A percentile compares a stretch with the other conserved stretches of the same genome.
Conservation (phyloP, 2,329 filamentous ascomycete genomes). For the Colletotrichum phormii region DNA sequence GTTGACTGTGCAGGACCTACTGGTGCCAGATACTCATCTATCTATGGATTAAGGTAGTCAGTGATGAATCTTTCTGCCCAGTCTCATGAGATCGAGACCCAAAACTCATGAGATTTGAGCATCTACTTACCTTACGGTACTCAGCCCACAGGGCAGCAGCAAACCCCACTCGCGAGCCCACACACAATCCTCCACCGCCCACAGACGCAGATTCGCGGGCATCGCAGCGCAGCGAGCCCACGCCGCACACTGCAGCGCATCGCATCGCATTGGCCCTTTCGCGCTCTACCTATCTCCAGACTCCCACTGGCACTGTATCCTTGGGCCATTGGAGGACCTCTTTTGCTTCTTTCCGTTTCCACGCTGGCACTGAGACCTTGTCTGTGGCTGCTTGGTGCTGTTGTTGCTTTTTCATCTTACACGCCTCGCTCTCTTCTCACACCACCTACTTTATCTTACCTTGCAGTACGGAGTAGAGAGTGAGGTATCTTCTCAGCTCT, state of each 20-base stretch:
- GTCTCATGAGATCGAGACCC: neutral
- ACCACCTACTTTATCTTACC: slow-evolving; percentile 1
- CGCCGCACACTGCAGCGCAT: slow-evolving; percentile 3
- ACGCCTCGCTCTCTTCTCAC: neutral
- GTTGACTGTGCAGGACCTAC: neutral
- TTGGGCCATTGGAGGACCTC: neutral
- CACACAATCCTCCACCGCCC: neutral
- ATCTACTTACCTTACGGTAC: neutral
- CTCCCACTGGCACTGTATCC: slow-evolving; percentile 36
- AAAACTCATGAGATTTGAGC: neutral
- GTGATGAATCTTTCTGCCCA: neutral
- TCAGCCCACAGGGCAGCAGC: neutral
- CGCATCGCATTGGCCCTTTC: slow-evolving; percentile 37
- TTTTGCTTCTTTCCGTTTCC: slow-evolving; percentile 14
- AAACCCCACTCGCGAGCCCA: neutral
- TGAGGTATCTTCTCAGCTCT: neutral
- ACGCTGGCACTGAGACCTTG: too few species aligned
- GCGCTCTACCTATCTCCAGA: neutral
- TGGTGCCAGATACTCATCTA: too few species aligned
- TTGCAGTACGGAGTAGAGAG: too few species aligned
- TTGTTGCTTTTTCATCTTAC: neutral
- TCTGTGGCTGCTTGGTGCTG: neutral
- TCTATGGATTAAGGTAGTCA: too few species aligned
- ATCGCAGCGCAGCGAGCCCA: neutral
- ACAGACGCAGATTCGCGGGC: neutral